These are phyloP conservation scores for Chrysophaeum taylorii DNA, from an alignment of 352 stramenopile genomes.

Conservation along the genomic window DNA sequence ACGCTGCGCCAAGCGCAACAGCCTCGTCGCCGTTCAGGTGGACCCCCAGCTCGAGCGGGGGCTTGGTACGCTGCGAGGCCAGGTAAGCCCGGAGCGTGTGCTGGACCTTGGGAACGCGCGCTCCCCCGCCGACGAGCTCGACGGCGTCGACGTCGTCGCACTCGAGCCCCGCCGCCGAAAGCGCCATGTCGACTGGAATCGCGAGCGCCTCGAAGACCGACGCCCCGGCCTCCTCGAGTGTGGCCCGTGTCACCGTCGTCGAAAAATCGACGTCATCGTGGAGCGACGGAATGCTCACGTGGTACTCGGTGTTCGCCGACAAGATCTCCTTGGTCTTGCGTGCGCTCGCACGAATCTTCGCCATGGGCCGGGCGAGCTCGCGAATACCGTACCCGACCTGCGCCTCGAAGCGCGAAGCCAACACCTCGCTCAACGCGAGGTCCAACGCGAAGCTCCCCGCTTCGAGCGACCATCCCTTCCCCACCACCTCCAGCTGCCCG, in stretches of 20 bases:
- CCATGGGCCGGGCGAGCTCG: conserved; percentile 71
- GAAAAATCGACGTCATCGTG: conserved; percentile 85
- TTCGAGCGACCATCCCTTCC: conserved; percentile 80
- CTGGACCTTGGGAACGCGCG: conserved; percentile 87
- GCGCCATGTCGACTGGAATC: conserved; percentile 64
- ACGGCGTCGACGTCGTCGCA: conserved; percentile 79
- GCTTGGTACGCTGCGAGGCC: conserved; percentile 10
- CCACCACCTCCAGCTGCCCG: conserved; percentile 74
- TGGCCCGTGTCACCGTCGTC: conserved; percentile 66
- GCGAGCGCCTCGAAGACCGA: conserved; percentile 71
- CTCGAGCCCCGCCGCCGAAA: conserved; percentile 74
- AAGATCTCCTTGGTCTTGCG: conserved; percentile 95
- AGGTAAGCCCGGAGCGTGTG: conserved; percentile 34
- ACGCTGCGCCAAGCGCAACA: conserved; percentile 86
- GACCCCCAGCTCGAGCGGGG: conserved; percentile 68
- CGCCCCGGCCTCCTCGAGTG: conserved; percentile 77
- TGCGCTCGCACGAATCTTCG: conserved; percentile 82
- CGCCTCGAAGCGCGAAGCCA: conserved; percentile 75
- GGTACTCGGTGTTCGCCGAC: conserved; percentile 89
- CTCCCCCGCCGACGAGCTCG: conserved; percentile 90
- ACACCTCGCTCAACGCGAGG: conserved; percentile 74
- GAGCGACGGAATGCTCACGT: conserved; percentile 80
- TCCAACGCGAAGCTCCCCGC: conserved; percentile 83
- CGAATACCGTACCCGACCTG: conserved; percentile 51
- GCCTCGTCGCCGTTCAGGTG: conserved; percentile 97